A percentile compares a stretch with the other conserved stretches of the same genome.
phyloP scores from a whole-genome alignment of 1,284 basidiomycete genomes.

The Ganoderma multipileum region DNA sequence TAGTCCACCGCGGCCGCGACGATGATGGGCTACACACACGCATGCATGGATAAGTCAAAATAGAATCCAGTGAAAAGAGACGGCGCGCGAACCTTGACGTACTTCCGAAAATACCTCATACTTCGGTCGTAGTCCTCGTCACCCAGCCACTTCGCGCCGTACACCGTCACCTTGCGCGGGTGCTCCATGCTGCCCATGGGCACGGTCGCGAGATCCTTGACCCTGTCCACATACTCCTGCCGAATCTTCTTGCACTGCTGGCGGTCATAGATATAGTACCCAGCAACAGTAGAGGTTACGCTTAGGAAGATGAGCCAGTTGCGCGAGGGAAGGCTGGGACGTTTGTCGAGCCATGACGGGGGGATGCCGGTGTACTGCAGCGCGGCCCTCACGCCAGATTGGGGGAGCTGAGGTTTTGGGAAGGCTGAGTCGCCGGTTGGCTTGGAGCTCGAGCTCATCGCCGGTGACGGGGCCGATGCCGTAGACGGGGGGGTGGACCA shows the following conservation, averaged over 20 bases:
- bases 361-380: slow-evolving; percentile 62
- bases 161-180: slow-evolving; percentile 87
- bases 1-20: slow-evolving; percentile 96
- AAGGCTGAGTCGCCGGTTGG: slow-evolving; percentile 35
- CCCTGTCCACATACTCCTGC: slow-evolving; percentile 81
- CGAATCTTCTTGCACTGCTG: slow-evolving; percentile 80
- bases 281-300: slow-evolving; percentile 73
- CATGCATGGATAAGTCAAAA: slow-evolving; percentile 14
- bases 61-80: slow-evolving; percentile 21
- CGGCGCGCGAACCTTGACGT: slow-evolving; percentile 83
- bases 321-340: slow-evolving; percentile 84
- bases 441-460: slow-evolving; percentile 37
- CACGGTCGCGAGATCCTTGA: slow-evolving; percentile 78
- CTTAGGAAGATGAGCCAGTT: slow-evolving; percentile 95
- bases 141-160: slow-evolving; percentile 90
- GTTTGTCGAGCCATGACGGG: slow-evolving; percentile 73
- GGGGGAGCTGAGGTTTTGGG: slow-evolving; percentile 31
- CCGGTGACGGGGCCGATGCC: slow-evolving; percentile 25
- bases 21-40: slow-evolving; percentile 77
- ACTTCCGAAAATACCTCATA: slow-evolving; percentile 91
- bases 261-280: slow-evolving; percentile 88
- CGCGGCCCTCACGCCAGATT: slow-evolving; percentile 42
- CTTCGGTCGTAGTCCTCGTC: slow-evolving; percentile 92
- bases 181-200: slow-evolving; percentile 71
- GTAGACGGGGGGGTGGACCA: slow-evolving; percentile 15